Base-by-base conservation (phyloP, 345 rosid species). In the Limnanthes douglasii region DNA sequence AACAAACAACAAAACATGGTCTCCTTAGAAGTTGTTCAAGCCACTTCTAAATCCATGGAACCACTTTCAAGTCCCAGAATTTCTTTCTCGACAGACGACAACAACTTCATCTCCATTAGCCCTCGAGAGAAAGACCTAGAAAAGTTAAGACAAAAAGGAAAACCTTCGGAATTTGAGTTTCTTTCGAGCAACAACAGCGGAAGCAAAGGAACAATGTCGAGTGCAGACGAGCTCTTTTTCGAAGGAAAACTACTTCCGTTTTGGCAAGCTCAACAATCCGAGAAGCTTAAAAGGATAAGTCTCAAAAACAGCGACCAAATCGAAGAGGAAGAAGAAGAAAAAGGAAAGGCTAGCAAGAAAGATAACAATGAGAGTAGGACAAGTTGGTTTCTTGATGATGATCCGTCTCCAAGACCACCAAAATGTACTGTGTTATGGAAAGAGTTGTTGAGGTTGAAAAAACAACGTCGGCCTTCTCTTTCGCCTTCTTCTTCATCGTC, bases 361-460 rank as follows among this genome's bases (percentile, higher is more conserved):
- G 27, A 3, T 21, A 43, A 34, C 39, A 49, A 31, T 46, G 72
- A 59, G 39, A 23, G 45, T 21, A 66, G 59, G 36, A 61, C 60
- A 6, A 65, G 48, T 31, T 84, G 95, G 95, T 80, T 77, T 56
- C 63, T 77, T 26, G 95, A 90, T 38, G 98, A 90, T 21, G 95
- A 90, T 24, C 95, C 95, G 18, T 90, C 98, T 32, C 98, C 98
- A 6, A 61, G 97, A 42, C 97, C 94, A 22, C 97, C 97, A 3
- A 86, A 86, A 42, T 86, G 97, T 41, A 83, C 95, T 2, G 98
- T 90, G 2, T 27, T 90, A 3, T 90, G 95, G 95, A 90, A 84
- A 65, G 98, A 84, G 60, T 48, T 90, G 49, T 65, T 90, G 3
- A 62, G 86, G 70, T 27, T 90, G 43, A 83, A 71, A 73, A 90